Base-by-base conservation (phyloP, 2,329 filamentous ascomycete species). In the Cladobotryum mycophilum region DNA sequence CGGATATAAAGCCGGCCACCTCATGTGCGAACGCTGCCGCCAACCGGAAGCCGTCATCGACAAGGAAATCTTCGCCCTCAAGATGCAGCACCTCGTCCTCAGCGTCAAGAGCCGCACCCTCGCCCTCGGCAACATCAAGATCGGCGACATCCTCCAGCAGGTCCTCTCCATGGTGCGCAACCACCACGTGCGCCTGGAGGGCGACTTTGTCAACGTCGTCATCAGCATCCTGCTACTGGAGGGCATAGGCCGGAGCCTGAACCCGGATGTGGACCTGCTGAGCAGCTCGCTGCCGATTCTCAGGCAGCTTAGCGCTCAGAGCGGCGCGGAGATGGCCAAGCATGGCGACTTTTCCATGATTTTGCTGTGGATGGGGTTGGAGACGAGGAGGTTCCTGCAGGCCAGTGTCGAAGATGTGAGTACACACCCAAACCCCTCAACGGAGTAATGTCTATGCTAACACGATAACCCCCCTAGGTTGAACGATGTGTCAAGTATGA, bases 191-290 rank as follows among this genome's bases (percentile, higher is more conserved):
- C 80, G 93, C 8, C 79, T 99, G 46, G 93, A 99, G 68, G 93
- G 93, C 8, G 93, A 99, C 66, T 99, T 97, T 64, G 90, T 99
- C 64, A 99, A 99, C 64, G 93, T 99, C 4, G 92, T 99, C 30
- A 86, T 99, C 52, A 95, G 89, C 53, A 96, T 97, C 48, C 73
- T 99, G 34, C 76, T 99, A 2, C 76, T 99, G 1, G 93, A 99
- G 66, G 93, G 93, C 6, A 99, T 97, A 61, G 93, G 93, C 0
- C 80, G 93, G 54, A 89, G 78, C 53, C 71, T 99, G 14, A 86
- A 97, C 65, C 92, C 93, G 0, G 77, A 92, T 48, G 74, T 96
- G 43, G 93, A 99, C 69, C 75, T 99, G 12, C 85, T 99, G 57
- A 78, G 74, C 63, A 91, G 89, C 62, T 89, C 91, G 7, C 73